Evolutionary conservation across 164 flowering plant genomes (phyloP).

Genomic region (Umbilicus rupestris): DNA sequence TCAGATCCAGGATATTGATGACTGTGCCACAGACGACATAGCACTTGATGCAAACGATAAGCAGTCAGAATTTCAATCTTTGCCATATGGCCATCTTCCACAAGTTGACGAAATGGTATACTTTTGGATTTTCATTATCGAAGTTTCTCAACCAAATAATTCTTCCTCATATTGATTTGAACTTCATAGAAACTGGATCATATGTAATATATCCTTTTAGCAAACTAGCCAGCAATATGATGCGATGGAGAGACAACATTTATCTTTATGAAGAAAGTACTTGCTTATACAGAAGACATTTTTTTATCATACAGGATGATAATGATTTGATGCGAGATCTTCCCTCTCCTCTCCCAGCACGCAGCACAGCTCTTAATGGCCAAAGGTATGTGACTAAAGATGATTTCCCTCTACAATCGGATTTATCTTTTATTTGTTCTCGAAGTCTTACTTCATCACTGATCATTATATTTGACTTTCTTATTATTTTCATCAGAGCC

Average conservation of each 20-base stretch:
- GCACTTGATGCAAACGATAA: constrained; percentile 25
- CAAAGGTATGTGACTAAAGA: constrained; percentile 26
- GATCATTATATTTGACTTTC: background rate
- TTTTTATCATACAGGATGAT: constrained; percentile 43
- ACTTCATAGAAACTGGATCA: background rate
- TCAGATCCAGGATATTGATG: constrained; percentile 74
- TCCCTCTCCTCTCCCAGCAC: constrained; percentile 19
- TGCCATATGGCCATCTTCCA: constrained; percentile 10
- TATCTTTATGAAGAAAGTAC: background rate
- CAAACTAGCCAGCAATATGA: background rate
- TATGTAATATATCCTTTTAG: background rate
- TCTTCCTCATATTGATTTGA: background rate
- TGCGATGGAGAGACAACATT: background rate
- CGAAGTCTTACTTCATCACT: background rate
- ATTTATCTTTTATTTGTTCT: background rate
- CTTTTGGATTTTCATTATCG: background rate
- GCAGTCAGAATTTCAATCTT: constrained; percentile 15
- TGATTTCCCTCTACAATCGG: background rate
- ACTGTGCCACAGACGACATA: constrained; percentile 29
- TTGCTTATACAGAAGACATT: constrained; percentile 6
- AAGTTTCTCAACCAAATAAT: background rate
- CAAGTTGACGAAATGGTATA: constrained; percentile 30
- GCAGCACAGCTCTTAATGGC: constrained; percentile 18
- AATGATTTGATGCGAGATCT: constrained; percentile 20
- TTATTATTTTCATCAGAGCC: background rate